Percentiles rank a stretch among this genome's conserved stretches.
phyloP scores from a whole-genome alignment of 345 rosid genomes.

The Syzygium aqueum region DNA sequence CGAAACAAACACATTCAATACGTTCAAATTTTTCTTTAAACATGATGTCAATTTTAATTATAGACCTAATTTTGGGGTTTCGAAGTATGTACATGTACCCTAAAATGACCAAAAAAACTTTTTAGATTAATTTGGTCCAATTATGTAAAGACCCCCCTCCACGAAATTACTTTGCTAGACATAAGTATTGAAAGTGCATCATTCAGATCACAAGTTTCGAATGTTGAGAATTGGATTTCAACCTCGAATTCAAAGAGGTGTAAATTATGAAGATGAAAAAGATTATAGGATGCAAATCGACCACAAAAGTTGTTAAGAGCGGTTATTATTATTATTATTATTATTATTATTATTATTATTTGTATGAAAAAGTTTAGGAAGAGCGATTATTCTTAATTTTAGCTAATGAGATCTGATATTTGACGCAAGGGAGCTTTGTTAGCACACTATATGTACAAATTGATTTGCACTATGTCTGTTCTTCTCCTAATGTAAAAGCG shows the following conservation, averaged over 20 bases:
- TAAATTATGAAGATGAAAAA: not conserved
- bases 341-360: not conserved
- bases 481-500: not conserved
- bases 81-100: not conserved
- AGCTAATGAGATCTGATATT: too few relatives aligned
- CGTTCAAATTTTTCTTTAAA: not conserved
- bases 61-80: not conserved
- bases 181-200: not conserved
- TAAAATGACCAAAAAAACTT: not conserved
- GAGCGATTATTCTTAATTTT: too few relatives aligned
- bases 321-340: not conserved
- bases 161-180: not conserved
- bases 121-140: not conserved
- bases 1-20: rapidly evolving
- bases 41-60: not conserved
- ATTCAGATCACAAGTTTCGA: not conserved
- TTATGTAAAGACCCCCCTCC: not conserved
- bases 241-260: not conserved
- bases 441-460: not conserved
- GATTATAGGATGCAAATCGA: not conserved
- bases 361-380: too few relatives aligned
- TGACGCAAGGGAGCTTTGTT: too few relatives aligned
- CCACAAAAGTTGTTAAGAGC: not conserved
- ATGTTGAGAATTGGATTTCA: not conserved
- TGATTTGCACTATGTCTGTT: not conserved